These are phyloP conservation scores for Lactarius trivialis DNA, from an alignment of 768 basidiomycete species.

Conservation along the genomic window DNA sequence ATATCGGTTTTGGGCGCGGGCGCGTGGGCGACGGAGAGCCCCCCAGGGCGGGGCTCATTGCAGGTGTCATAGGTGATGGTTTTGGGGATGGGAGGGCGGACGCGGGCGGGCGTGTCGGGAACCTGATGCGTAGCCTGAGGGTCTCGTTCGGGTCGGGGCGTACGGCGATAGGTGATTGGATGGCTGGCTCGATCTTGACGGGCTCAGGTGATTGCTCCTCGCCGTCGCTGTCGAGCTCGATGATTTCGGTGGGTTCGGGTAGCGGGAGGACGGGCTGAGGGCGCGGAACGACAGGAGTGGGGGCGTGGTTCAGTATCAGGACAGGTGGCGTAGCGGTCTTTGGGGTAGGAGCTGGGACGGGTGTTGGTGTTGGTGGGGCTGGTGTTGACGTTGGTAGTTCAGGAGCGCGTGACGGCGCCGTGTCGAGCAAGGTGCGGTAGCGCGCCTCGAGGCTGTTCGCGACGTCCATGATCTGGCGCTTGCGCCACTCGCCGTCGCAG, in stretches of 20 bases:
- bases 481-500: slow-evolving; percentile 66
- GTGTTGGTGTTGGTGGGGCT: slow-evolving; percentile 9
- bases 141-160: slow-evolving; percentile 5
- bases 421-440: slow-evolving; percentile 65
- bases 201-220: not conserved
- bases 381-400: slow-evolving; percentile 1
- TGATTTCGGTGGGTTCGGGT: slow-evolving; percentile 1
- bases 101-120: not conserved
- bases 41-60: not conserved
- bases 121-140: slow-evolving; percentile 11
- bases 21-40: slow-evolving; percentile 11
- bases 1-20: slow-evolving; percentile 18
- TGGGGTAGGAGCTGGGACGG: not conserved
- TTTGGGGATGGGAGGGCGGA: not conserved
- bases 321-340: not conserved
- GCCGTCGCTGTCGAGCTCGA: slow-evolving; percentile 19
- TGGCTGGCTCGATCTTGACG: slow-evolving; percentile 4
- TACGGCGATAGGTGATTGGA: not conserved
- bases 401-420: slow-evolving; percentile 36
- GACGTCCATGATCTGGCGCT: slow-evolving; percentile 65
- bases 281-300: not conserved
- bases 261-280: not conserved
- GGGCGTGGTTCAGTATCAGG: not conserved
- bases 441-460: slow-evolving; percentile 63
- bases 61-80: not conserved